Evolutionary conservation across 768 basidiomycete species (phyloP), one percentile per base, ranked within the genome.

Genomic region (Lactarius sanguifluus): DNA sequence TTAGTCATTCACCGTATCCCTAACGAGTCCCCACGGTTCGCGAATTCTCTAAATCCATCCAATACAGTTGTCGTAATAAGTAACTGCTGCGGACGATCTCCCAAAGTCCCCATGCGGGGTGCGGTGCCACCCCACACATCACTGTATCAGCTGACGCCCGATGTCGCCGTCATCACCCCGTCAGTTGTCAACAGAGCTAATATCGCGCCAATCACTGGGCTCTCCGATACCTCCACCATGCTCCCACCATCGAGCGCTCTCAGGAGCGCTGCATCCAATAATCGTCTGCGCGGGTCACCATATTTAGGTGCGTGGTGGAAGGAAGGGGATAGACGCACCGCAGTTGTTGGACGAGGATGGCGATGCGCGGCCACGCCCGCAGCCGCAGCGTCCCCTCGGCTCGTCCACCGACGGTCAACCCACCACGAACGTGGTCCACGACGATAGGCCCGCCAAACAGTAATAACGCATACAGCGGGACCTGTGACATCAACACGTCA

Each of bases 301-400:
- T n/a, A n/a, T n/a, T n/a, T n/a, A n/a, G n/a, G n/a, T n/a, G 15
- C 12, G 52, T 28, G 36, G 6, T 56, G 47, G 64, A 10, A 28
- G n/a, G 8, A 32, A 7, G 28, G 34, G 43, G 2, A 28, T 25
- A 52, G 23, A 75, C 81, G 67, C 73, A 91, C 92, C 92, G 82
- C 13, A 95, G 77, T 70, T 94, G 92, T 72, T 94, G 94, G 50
- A 93, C 90, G 34, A 97, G 82, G 13, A 94, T 86, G 2, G 94
- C 94, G 58, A 96, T 96, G 10, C 94, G 84, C n/a, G 95, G 91
- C 85, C 89, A 92, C 0, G 93, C 91, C 63, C 82, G 85, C 67
- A 96, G 74, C 71, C 83, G 87, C 65, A 97, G 77, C 68, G 73
- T 72, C 30, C 79, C 78, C 28, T 84, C 82, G 55, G n/a, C 40